phyloP scores from a whole-genome alignment of 257 asterid species.

The Solanum stenotomum region DNA sequence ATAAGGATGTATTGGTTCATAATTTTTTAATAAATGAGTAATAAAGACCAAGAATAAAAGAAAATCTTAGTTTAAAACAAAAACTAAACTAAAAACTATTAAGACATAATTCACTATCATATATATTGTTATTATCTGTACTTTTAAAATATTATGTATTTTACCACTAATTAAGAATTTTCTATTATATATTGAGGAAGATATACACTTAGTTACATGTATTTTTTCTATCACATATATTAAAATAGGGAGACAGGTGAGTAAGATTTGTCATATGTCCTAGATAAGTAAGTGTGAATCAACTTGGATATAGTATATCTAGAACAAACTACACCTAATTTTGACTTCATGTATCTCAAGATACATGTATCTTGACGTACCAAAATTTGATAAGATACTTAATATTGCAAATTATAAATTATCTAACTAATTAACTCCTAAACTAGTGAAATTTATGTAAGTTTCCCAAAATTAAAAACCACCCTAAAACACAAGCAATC shows the following conservation, averaged over 20 bases:
- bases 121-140: not conserved
- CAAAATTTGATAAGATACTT: not conserved
- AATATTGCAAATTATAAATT: no score
- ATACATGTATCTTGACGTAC: no score
- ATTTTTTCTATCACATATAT: not conserved
- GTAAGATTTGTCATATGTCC: not conserved
- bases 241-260: not conserved
- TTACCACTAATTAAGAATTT: not conserved
- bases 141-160: no score
- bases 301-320: not conserved
- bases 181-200: not conserved
- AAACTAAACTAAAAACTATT: no score
- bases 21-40: not conserved
- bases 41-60: not conserved
- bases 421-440: no score
- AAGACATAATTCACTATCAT: not conserved
- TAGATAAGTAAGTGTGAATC: not conserved
- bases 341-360: no score
- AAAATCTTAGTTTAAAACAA: no score
- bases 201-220: not conserved
- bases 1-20: not conserved
- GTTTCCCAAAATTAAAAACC: not conserved
- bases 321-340: no score
- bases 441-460: no score
- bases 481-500: not conserved